Base-by-base conservation (phyloP, 768 basidiomycete species). In the Harrya chromipes region DNA sequence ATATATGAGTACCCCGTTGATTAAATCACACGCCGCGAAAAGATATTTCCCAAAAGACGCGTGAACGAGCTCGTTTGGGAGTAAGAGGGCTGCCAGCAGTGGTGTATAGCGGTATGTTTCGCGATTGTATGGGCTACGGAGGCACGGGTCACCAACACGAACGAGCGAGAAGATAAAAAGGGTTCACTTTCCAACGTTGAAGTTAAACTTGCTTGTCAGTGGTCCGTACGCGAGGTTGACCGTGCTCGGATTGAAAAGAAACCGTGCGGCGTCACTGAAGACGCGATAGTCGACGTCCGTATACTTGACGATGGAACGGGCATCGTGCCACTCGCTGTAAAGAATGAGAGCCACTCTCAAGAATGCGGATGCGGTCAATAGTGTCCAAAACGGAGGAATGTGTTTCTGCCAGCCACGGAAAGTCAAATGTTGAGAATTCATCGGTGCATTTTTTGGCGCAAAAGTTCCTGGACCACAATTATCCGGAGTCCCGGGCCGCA, bases 231-330 rank as follows among this genome's bases (percentile, higher is more conserved):
- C 90, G 20, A 53, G 56, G 59, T 85, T 86, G 23, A 55, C 67
- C 26, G 63, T 53, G n/a, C 69, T 58, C 46, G 84, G 79, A 40
- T 74, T 61, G 23, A 81, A 65, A 27, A 90, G 61, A 63, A 90
- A 91, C 36, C 70, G 73, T 1, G 93, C 84, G 4, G 97, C 97
- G 66, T 98, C 95, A 40, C 81, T 88, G 74, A 97, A 97, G 58
- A 99, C 95, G 33, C 83, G 80, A 69, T 97, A 98, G 70, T 99
- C 97, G 56, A 98, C 78, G 69, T 99, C 97, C n/a, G 97, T 98
- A 65, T 98, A 99, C 68, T 94, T 94, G 20, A 97, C 84, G 26
- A 82, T 67, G 1, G 88, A 90, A 57, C 73, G 83, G 14, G 80
- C 80, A 59, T 97, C 93, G 51, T 94, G 92, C 82, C 89, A 92